Base-by-base conservation (phyloP, 345 rosid genomes). In the Cardamine resedifolia region DNA sequence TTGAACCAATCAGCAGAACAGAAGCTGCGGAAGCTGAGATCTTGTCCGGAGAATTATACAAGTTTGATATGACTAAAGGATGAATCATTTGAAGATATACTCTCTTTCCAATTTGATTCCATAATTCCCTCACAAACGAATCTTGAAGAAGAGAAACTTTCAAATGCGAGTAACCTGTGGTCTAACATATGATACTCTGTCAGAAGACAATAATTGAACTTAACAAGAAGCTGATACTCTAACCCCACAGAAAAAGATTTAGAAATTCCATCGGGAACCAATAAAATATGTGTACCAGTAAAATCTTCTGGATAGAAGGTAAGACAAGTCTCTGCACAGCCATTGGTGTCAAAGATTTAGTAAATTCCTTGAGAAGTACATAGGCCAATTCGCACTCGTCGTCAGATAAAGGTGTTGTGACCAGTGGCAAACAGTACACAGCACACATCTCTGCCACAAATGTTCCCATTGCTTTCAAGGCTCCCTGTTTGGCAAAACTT, bases 81-180 rank as follows among this genome's bases (percentile, higher is more conserved):
- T 92, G 97, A 74, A 90, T 47, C 55, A 73, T 78, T 78, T 86
- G 90, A 80, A 92, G 83, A 82, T 92, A 92, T 75, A 78, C 81
- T 79, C 81, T 87, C 80, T 86, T 92, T 71, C 97, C 97, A 60
- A 87, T 84, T 21, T 76, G 82, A 74, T 79, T 85, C 98, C 98
- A 92, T 57, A 86, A 77, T 68, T 85, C 96, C 83, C 87, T 85
- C 79, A 90, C 85, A 80, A 92, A 92, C 49, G 97, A 88, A 57
- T 85, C 96, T 88, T 92, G 98, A 78, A 92, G 98, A 71, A 92
- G 88, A 51, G 89, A 87, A 50, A 92, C 91, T 79, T 92, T 92
- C 77, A 92, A 77, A 82, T 86, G 98, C 64, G 93, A 90, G 84
- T 85, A 87, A 78, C 96, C 98, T 83, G 96, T 71, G 21, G 89